Evolutionary conservation across 106 monocot genomes (phyloP).

Genomic region (Narthecium ossifragum): DNA sequence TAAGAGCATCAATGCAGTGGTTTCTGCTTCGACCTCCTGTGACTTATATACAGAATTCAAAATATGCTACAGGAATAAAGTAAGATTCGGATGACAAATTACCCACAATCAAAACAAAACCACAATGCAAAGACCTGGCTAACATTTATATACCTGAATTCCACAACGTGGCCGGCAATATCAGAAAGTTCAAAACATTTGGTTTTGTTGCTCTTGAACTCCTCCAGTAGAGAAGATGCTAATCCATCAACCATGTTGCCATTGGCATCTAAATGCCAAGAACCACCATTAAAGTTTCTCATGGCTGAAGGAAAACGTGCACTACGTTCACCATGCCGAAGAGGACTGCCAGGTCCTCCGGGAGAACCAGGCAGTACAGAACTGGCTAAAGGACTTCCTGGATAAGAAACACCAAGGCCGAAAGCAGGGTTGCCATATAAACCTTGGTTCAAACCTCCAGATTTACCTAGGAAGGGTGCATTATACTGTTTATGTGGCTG

Average conservation of each 20-base stretch:
- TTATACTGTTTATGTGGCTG: constrained; percentile 53
- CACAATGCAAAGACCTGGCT: no score
- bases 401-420: constrained; percentile 45
- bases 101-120: background rate
- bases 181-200: constrained; percentile 84
- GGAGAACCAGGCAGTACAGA: constrained; percentile 41
- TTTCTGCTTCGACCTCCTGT: no score
- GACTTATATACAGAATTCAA: no score
- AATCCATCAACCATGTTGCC: constrained; percentile 46
- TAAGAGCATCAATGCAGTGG: no score
- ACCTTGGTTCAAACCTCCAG: constrained; percentile 35
- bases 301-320: constrained; percentile 43
- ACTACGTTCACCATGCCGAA: constrained; percentile 49
- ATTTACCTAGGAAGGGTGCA: constrained; percentile 40
- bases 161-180: constrained; percentile 87
- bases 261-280: constrained; percentile 32
- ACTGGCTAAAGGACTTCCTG: constrained; percentile 40
- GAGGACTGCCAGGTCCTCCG: constrained; percentile 53
- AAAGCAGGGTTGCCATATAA: constrained; percentile 60
- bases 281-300: constrained; percentile 54
- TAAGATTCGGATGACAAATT: background rate
- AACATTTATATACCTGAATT: constrained; percentile 61
- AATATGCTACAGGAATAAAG: no score
- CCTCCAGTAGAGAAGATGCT: constrained; percentile 71
- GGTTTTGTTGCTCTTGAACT: constrained; percentile 90